These are phyloP conservation scores for Amylocarpus encephaloides DNA, from an alignment of 2,329 filamentous ascomycete genomes.

Conservation along the genomic window DNA sequence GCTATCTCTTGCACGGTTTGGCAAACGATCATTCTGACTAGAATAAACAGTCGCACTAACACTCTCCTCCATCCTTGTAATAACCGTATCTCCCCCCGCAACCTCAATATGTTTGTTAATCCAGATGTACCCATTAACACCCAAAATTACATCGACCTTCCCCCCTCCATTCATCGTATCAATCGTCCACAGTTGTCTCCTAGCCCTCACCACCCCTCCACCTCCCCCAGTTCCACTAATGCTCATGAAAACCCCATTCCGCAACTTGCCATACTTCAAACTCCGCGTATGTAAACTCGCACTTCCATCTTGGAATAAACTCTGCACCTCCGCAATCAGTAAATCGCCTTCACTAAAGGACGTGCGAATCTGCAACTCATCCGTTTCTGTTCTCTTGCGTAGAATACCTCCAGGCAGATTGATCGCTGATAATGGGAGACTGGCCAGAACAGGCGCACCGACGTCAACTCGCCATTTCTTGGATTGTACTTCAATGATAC, in stretches of 20 bases:
- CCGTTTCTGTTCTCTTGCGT: slow-evolving; percentile 84
- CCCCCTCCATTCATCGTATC: slow-evolving; percentile 49
- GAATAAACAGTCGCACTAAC: slow-evolving; percentile 85
- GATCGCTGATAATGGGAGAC: slow-evolving; percentile 80
- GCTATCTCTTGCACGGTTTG: too few relatives aligned
- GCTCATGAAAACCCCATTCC: slow-evolving; percentile 84
- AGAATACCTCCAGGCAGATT: slow-evolving; percentile 93
- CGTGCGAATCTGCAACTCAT: slow-evolving; percentile 94
- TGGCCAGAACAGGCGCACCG: slow-evolving; percentile 76
- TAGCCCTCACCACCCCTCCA: slow-evolving; percentile 73
- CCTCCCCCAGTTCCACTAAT: slow-evolving; percentile 74
- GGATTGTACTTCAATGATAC: slow-evolving; percentile 88
- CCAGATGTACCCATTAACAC: slow-evolving; percentile 97
- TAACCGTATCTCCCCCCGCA: slow-evolving; percentile 43
- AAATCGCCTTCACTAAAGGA: slow-evolving; percentile 96
- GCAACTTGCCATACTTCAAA: slow-evolving; percentile 88
- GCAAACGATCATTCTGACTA: slow-evolving; percentile 96
- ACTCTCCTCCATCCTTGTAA: slow-evolving; percentile 83
- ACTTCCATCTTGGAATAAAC: slow-evolving; percentile 75
- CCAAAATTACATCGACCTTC: slow-evolving; percentile 78
- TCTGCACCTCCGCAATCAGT: slow-evolving; percentile 90
- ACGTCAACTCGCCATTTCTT: slow-evolving; percentile 94
- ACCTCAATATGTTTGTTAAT: slow-evolving; percentile 76
- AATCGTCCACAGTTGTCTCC: slow-evolving; percentile 84
- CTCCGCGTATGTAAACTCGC: slow-evolving; percentile 85